Conservation (phyloP, 495 filamentous ascomycete genomes). For the Letharia columbiana region DNA sequence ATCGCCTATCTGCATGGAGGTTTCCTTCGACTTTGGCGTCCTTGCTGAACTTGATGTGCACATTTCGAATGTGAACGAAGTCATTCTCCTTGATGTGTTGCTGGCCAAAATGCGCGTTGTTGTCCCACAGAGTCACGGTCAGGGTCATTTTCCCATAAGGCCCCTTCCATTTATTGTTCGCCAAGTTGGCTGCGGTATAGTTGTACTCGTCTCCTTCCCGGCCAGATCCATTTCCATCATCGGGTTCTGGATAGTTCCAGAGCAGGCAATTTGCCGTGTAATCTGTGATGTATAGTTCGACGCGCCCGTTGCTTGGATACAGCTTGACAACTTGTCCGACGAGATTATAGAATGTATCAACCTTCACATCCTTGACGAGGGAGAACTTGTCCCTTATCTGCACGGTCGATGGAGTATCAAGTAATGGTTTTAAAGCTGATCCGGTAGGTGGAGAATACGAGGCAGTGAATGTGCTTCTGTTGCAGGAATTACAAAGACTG, state of each 20-base stretch:
- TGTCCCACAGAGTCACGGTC: conserved; percentile 61
- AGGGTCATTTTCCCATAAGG: conserved; percentile 69
- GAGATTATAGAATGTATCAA: conserved; percentile 55
- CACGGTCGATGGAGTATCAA: conserved; percentile 2
- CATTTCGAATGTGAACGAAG: conserved; percentile 61
- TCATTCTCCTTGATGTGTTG: conserved; percentile 46
- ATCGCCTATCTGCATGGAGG: conserved; percentile 53
- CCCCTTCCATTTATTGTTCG: conserved; percentile 55
- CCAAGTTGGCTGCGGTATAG: conserved; percentile 31
- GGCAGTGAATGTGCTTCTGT: conserved; percentile 19
- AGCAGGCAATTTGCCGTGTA: conserved; percentile 66
- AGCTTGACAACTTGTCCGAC: conserved; percentile 68
- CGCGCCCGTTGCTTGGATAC: conserved; percentile 39
- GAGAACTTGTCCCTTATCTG: conserved; percentile 44
- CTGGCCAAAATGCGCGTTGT: conserved; percentile 53
- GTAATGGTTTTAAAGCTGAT: conserved; percentile 3
- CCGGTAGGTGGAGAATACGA: conserved; percentile 1
- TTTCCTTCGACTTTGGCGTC: conserved; percentile 58
- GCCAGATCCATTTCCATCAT: conserved; percentile 30
- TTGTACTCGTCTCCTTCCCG: conserved; percentile 43
- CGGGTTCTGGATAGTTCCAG: conserved; percentile 43
- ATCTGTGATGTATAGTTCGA: conserved; percentile 73
- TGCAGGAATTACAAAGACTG: conserved; percentile 23
- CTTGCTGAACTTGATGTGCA: conserved; percentile 54
- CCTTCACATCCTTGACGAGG: conserved; percentile 55